A percentile compares a stretch with the other conserved stretches of the same genome.
Evolutionary conservation across 257 asterid species (phyloP).

Genomic region (Linaria vulgaris): DNA sequence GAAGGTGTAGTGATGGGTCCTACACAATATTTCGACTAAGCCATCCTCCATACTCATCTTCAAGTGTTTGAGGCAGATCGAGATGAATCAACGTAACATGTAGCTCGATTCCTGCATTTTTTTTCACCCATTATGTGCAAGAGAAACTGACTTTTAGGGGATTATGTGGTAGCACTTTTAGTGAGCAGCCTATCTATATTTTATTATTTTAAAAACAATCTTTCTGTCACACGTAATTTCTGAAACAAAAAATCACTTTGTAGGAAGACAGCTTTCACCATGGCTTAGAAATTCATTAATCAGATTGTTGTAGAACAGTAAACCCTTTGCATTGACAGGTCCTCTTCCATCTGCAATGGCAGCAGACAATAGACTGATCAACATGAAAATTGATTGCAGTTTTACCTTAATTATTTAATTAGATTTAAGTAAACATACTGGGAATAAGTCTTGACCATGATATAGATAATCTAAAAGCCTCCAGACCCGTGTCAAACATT

Average conservation of each 20-base stretch:
- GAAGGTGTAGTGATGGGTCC: background rate
- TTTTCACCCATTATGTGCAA: no score
- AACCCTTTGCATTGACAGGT: constrained; percentile 41
- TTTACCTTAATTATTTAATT: background rate
- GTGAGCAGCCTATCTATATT: no score
- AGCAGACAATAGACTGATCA: constrained; percentile 12
- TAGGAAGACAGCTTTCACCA: constrained; percentile 31
- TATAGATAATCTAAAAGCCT: constrained; percentile 40
- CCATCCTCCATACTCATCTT: constrained; percentile 61
- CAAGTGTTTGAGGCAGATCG: constrained; percentile 61
- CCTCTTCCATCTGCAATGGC: constrained; percentile 42
- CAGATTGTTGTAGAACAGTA: constrained; percentile 52
- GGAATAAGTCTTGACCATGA: constrained; percentile 54
- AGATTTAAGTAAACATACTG: constrained; percentile 27
- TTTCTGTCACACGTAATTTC: background rate
- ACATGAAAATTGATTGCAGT: background rate
- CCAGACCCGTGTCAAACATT: constrained; percentile 37
- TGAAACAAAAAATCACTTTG: background rate
- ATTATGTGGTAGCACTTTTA: background rate
- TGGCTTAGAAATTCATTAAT: constrained; percentile 45
- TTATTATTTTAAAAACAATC: background rate
- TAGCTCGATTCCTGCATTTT: constrained; percentile 52
- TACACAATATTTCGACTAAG: constrained; percentile 52
- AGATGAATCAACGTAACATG: constrained; percentile 47
- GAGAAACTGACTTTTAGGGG: background rate